These are phyloP conservation scores for Botrytis byssoidea DNA, from an alignment of 2,329 filamentous ascomycete species.

Conservation along the genomic window DNA sequence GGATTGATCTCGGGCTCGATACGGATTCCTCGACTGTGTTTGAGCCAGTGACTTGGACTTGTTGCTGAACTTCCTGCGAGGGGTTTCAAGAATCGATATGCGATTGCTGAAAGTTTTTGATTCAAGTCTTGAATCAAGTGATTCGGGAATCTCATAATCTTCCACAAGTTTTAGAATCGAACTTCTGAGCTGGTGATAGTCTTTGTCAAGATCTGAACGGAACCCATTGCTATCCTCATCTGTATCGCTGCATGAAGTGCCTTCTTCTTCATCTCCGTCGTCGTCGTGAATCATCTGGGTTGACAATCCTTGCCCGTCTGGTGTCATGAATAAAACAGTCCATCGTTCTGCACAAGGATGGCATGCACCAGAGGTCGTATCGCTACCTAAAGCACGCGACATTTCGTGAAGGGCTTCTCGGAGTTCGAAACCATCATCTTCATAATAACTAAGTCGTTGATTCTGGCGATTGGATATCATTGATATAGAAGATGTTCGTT, in stretches of 20 bases:
- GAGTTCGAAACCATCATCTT: slow-evolving; percentile 64
- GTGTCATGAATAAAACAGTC: slow-evolving; percentile 76
- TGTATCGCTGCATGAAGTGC: slow-evolving; percentile 58
- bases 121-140: slow-evolving; percentile 57
- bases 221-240: slow-evolving; percentile 57
- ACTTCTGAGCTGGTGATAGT: slow-evolving; percentile 77
- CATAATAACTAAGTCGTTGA: slow-evolving; percentile 51
- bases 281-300: slow-evolving; percentile 71
- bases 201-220: slow-evolving; percentile 66
- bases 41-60: slow-evolving; percentile 49
- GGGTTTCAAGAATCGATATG: slow-evolving; percentile 49
- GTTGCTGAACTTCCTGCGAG: slow-evolving; percentile 59
- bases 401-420: slow-evolving; percentile 70
- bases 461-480: slow-evolving; percentile 46
- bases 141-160: slow-evolving; percentile 76
- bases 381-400: slow-evolving; percentile 61
- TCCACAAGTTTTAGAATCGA: slow-evolving; percentile 78
- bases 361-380: slow-evolving; percentile 64
- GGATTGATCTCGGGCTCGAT: slow-evolving; percentile 41
- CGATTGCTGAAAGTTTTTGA: slow-evolving; percentile 70
- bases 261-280: slow-evolving; percentile 66
- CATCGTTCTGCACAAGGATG: slow-evolving; percentile 82
- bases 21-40: slow-evolving; percentile 59
- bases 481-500: slow-evolving; percentile 53
- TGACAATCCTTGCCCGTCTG: slow-evolving; percentile 68